Evolutionary conservation across 129 eudicot genomes (phyloP), one percentile per base, ranked within the genome.

Genomic region (Pittosporum tobira): DNA sequence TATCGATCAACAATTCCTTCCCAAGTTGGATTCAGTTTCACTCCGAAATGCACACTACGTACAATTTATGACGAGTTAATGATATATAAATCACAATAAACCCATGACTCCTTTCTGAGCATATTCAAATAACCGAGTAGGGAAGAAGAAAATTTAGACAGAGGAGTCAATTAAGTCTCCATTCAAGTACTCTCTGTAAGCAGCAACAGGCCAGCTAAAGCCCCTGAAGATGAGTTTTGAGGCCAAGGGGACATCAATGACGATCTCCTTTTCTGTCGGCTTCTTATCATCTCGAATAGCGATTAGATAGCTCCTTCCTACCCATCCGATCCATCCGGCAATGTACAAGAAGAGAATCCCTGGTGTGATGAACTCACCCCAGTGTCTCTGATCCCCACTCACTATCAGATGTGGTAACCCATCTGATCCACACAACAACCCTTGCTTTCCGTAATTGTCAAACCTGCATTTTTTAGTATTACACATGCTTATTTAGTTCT

Each of bases 241-340:
- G 28, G 98, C 98, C 81, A 91, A 68, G 13, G 98, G 98, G 55
- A 91, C 98, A 30, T 91, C 98, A 48, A 91, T 91, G 59, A 91
- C 84, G 77, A 91, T 91, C 81, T 91, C 98, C 71, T 91, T 91
- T 61, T 65, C 64, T 50, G 98, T 81, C 0, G 98, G 98, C 73
- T 91, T 91, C 85, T 91, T 90, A 3, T 91, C 98, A 64, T 91
- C 98, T 36, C 98, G 66, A 22, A 91, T 81, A 2, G 98, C 95
- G 13, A 90, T 90, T 76, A 90, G 53, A 74, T 90, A 90, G 84
- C 98, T 90, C 83, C 98, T 68, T 28, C 98, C 98, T 0, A 91
- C 98, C 98, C 98, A 91, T 73, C 98, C 98, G 26, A 91, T 91
- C 98, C 98, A 91, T 53, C 98, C 98, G 3, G 98, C 98, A 51